phyloP scores from a whole-genome alignment of 768 basidiomycete genomes.

The Neoboletus brunneissimus region DNA sequence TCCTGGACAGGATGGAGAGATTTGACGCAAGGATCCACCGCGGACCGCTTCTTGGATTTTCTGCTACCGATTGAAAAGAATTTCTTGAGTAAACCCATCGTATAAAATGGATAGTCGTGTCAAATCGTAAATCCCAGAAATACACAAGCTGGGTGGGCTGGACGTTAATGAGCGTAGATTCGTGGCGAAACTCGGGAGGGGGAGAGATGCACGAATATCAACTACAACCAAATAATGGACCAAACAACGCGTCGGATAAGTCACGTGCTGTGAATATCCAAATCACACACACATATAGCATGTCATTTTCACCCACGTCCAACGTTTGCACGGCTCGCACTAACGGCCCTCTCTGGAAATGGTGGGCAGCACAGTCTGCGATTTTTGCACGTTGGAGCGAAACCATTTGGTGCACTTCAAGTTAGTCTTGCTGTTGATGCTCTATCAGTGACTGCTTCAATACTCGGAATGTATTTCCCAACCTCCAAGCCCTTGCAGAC shows the following conservation, averaged over 20 bases:
- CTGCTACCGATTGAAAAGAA: slow-evolving; percentile 67
- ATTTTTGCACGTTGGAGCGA: slow-evolving; percentile 57
- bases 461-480: slow-evolving; percentile 54
- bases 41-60: slow-evolving; percentile 49
- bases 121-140: slow-evolving; percentile 25
- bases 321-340: background rate
- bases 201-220: slow-evolving; percentile 11
- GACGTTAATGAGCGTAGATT: slow-evolving; percentile 28
- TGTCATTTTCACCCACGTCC: background rate
- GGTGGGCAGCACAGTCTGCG: slow-evolving; percentile 61
- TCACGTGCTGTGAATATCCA: slow-evolving; percentile 18
- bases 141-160: slow-evolving; percentile 19
- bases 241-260: slow-evolving; percentile 29
- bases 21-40: slow-evolving; percentile 26
- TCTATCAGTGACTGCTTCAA: slow-evolving; percentile 42
- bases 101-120: slow-evolving; percentile 20
- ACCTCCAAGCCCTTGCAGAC: slow-evolving; percentile 24
- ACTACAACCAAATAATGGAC: slow-evolving; percentile 44
- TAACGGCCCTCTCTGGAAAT: slow-evolving; percentile 38
- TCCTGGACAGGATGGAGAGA: slow-evolving; percentile 27
- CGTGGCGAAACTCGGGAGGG: slow-evolving; percentile 11
- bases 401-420: slow-evolving; percentile 70
- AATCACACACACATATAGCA: background rate
- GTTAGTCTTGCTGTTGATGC: slow-evolving; percentile 59
- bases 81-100: slow-evolving; percentile 70